Conservation (phyloP, 1,139 yeast genomes). For the Eremothecium gossypii region DNA sequence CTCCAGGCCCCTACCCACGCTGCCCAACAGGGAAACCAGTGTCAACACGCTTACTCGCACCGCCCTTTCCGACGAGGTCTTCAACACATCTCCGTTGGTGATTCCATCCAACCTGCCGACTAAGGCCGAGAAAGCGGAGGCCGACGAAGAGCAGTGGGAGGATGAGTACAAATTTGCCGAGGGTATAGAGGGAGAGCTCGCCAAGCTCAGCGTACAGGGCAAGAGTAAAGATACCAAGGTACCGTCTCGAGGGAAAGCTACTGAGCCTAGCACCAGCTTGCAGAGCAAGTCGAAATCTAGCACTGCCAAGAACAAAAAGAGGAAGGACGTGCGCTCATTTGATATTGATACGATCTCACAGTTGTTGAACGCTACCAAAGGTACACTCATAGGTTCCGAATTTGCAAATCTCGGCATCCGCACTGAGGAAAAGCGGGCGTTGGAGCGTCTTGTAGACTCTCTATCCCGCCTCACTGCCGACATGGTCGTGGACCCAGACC, state of each 20-base stretch:
- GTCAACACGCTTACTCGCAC: neutral
- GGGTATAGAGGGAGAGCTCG: neutral
- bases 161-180: constrained; percentile 1
- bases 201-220: neutral
- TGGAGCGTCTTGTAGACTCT: constrained; percentile 80
- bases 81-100: neutral
- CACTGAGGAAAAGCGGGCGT: constrained; percentile 61
- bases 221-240: neutral
- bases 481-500: constrained; percentile 73
- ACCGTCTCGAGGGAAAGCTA: constrained; percentile 5
- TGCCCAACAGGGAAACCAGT: constrained; percentile 7
- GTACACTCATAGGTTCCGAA: constrained; percentile 36
- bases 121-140: neutral
- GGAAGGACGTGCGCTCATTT: constrained; percentile 39
- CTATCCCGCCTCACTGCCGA: constrained; percentile 79
- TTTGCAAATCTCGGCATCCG: constrained; percentile 69
- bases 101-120: neutral
- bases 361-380: constrained; percentile 56
- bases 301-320: constrained; percentile 6
- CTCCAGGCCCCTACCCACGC: constrained; percentile 16
- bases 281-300: constrained; percentile 6
- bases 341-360: constrained; percentile 51
- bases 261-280: neutral
- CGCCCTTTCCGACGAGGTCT: neutral
- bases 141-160: constrained; percentile 2